Evolutionary conservation across 164 flowering plant genomes (phyloP).

Genomic region (Piper longum): DNA sequence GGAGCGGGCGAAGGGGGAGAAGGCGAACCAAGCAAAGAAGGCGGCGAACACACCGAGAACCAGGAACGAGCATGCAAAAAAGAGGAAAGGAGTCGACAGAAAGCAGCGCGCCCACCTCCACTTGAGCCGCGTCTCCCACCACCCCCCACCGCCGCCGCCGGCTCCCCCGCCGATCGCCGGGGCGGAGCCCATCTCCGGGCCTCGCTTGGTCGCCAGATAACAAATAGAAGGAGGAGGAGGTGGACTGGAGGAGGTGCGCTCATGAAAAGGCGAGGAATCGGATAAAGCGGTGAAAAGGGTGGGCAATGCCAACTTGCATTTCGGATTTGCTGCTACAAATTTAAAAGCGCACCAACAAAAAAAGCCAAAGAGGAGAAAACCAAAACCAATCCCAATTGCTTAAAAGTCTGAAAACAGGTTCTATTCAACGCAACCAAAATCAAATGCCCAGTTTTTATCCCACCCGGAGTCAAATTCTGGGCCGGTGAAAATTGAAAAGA

Average conservation of each 20-base stretch:
- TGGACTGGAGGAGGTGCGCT: not conserved
- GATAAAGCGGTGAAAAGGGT: not conserved
- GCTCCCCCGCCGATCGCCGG: not conserved
- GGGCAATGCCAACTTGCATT: not conserved
- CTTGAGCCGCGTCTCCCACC: conserved; percentile 27
- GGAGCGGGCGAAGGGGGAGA: too few species aligned
- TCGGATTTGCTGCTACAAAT: not conserved
- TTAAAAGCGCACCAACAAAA: not conserved
- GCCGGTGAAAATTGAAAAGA: too few species aligned
- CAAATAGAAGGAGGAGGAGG: not conserved
- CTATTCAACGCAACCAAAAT: too few species aligned
- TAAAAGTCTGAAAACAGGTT: too few species aligned
- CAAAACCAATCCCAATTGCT: too few species aligned
- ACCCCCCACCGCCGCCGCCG: conserved; percentile 10
- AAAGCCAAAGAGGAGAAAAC: not conserved
- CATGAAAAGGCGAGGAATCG: not conserved
- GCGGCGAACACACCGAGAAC: conserved; percentile 26
- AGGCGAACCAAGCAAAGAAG: conserved; percentile 13
- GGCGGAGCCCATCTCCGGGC: conserved; percentile 5
- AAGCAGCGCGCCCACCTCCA: conserved; percentile 38
- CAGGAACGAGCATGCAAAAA: conserved; percentile 22
- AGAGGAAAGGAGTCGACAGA: conserved; percentile 23
- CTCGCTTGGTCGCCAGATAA: not conserved
- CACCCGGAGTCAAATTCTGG: too few species aligned
- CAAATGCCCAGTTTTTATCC: too few species aligned